A percentile compares a stretch with the other conserved stretches of the same genome.
Evolutionary conservation across 1,284 basidiomycete genomes (phyloP).

Genomic region (Cutaneotrichosporon spelunceum): DNA sequence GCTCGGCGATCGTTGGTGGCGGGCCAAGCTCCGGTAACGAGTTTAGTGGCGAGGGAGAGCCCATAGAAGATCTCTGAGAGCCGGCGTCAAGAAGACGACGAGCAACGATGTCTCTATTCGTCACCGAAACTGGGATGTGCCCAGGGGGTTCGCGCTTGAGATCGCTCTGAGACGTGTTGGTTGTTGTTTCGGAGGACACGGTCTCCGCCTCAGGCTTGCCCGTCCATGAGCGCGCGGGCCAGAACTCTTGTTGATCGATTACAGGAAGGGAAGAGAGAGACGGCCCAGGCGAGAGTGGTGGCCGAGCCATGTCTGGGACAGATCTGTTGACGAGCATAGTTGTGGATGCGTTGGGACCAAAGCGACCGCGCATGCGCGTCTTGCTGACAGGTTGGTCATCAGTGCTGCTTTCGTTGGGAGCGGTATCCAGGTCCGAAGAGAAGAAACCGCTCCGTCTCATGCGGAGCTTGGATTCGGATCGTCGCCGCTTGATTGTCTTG

Average conservation of each 20-base stretch:
- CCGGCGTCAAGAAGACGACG: constrained; percentile 2
- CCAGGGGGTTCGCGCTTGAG: background rate
- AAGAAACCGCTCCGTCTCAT: constrained; percentile 13
- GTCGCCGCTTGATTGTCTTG: constrained; percentile 36
- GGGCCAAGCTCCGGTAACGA: constrained; percentile 14
- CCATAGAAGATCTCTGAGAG: constrained; percentile 8
- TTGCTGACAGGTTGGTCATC: constrained; percentile 1
- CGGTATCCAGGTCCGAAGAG: constrained; percentile 14
- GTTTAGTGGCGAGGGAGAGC: constrained; percentile 8
- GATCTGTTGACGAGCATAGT: constrained; percentile 12
- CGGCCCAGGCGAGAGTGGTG: constrained; percentile 5
- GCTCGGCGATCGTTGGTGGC: constrained; percentile 7
- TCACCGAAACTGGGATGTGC: background rate
- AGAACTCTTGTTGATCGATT: constrained; percentile 17
- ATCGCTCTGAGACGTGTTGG: constrained; percentile 1
- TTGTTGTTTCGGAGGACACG: constrained; percentile 23
- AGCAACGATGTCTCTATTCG: background rate
- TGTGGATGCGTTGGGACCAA: constrained; percentile 8
- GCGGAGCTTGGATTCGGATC: constrained; percentile 33
- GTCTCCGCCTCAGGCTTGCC: constrained; percentile 33
- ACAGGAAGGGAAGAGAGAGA: constrained; percentile 20
- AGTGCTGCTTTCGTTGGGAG: constrained; percentile 5
- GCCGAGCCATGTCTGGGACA: background rate
- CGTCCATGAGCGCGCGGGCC: constrained; percentile 17
- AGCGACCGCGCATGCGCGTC: background rate